These are phyloP conservation scores for Lolium rigidum DNA, from an alignment of 176 grass and related monocot species.

Conservation along the genomic window DNA sequence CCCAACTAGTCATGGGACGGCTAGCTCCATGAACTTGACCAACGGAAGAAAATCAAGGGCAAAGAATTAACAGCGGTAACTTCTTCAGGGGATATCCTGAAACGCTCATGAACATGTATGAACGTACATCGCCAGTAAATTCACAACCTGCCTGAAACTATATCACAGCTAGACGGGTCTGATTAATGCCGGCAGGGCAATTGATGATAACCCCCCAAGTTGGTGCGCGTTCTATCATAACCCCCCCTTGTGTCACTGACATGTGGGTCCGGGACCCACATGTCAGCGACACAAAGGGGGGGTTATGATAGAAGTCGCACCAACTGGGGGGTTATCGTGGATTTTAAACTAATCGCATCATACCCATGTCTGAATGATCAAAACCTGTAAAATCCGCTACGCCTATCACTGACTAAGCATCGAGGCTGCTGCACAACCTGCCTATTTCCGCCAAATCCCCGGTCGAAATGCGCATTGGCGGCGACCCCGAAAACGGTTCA, in stretches of 20 bases:
- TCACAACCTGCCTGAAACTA: neutral
- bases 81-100: neutral
- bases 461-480: neutral
- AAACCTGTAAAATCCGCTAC: neutral
- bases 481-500: neutral
- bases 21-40: neutral
- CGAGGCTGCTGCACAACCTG: neutral
- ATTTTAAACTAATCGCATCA: neutral
- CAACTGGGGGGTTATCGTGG: too few relatives aligned
- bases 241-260: too few relatives aligned
- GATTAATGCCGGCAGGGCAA: neutral
- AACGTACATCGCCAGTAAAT: constrained; percentile 8
- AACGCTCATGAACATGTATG: neutral
- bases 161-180: neutral
- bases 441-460: neutral
- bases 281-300: too few relatives aligned
- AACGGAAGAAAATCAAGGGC: neutral
- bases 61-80: neutral
- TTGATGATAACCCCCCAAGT: too few relatives aligned
- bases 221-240: too few relatives aligned
- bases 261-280: too few relatives aligned
- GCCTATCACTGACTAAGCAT: neutral
- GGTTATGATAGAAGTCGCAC: too few relatives aligned
- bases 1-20: neutral
- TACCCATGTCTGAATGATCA: constrained; percentile 6